Base-by-base conservation (phyloP, 345 rosid genomes). In the Mangifera indica region DNA sequence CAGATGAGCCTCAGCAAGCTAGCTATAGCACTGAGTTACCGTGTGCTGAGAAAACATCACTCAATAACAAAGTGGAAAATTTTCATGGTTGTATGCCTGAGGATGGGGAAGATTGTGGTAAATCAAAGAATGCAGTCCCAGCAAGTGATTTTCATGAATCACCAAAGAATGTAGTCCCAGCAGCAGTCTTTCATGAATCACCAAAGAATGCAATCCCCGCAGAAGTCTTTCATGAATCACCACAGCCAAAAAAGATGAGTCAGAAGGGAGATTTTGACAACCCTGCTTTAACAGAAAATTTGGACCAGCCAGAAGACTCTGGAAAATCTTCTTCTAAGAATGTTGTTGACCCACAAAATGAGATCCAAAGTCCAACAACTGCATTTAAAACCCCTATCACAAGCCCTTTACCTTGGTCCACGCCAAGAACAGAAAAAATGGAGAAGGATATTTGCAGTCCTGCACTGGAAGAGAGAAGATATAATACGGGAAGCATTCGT, bases 321-420 rank as follows among this genome's bases (percentile, higher is more conserved):
- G 76, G 45, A 69, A 66, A 63, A 69, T 46, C 77, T 60, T 72
- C 81, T 75, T 61, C 48, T 13, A 82, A 78, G 68, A 78, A 81
- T 70, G 54, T 72, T 55, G 40, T 65, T 18, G 81, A 83, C 57
- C 82, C 74, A 62, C 82, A 76, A 68, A 73, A 81, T 66, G 85
- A 76, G 72, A 76, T 79, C 60, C 83, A 66, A 69, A 88, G 96
- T 83, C 98, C 92, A 75, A 86, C 95, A 25, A 81, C 89, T 69
- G 85, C 81, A 67, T 73, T 81, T 64, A 72, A 60, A 78, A 79
- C 81, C 24, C 91, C 91, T 51, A 70, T 58, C 45, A 70, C 46
- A n/a, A 87, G 79, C 55, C 78, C 84, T 72, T 82, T 83, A 26
- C 83, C 76, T 18, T 73, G 80, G 77, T 69, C 81, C 73, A 75